Conservation (phyloP, 352 stramenopile species). For the Pelagophyceae sp. region DNA sequence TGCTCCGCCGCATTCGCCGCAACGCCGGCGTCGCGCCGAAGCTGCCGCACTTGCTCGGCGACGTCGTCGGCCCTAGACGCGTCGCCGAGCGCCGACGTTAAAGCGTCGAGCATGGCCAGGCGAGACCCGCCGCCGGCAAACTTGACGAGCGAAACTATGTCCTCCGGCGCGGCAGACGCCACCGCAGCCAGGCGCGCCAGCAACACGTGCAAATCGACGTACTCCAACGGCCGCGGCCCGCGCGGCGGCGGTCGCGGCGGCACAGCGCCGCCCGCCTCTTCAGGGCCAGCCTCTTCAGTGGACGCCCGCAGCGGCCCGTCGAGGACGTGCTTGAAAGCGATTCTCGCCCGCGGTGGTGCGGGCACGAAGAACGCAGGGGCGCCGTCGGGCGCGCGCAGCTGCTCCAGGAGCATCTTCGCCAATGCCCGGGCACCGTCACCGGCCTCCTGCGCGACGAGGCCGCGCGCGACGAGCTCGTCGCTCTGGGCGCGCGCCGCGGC, state of each 20-base stretch:
- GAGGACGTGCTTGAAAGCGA: neutral
- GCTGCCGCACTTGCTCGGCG: too few relatives aligned
- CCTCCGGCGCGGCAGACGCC: neutral
- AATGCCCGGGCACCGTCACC: too few relatives aligned
- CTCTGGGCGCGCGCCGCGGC: neutral
- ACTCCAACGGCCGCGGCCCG: neutral
- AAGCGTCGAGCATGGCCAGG: neutral
- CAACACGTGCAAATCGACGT: neutral
- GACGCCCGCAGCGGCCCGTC: neutral
- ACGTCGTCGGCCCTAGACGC: neutral
- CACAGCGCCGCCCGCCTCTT: neutral
- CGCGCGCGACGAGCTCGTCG: conserved; percentile 8
- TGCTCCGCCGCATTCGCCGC: too few relatives aligned
- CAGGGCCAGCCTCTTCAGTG: neutral
- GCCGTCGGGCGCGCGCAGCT: too few relatives aligned
- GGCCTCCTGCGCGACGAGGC: neutral
- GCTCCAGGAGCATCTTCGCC: too few relatives aligned
- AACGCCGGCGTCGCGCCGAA: too few relatives aligned
- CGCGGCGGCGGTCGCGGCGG: neutral
- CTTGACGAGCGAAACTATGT: neutral
- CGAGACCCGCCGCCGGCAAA: conserved; percentile 7
- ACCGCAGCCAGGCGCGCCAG: neutral
- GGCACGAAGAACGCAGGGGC: neutral
- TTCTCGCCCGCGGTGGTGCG: neutral
- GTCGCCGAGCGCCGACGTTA: neutral